Percentiles rank a stretch among this genome's conserved stretches.
phyloP scores from a whole-genome alignment of 768 basidiomycete genomes.

The Tylopilus subfusipes region DNA sequence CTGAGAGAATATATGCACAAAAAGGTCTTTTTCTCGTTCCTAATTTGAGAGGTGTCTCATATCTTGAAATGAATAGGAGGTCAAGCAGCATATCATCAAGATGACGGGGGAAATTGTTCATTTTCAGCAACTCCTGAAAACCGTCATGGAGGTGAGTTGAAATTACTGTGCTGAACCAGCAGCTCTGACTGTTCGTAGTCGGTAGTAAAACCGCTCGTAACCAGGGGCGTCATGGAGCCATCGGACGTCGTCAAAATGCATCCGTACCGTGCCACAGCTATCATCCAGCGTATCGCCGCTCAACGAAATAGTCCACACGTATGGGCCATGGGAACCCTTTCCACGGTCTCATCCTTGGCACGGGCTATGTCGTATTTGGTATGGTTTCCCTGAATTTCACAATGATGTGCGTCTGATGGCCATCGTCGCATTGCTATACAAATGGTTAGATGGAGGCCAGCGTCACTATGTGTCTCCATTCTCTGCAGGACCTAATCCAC shows the following conservation, averaged over 20 bases:
- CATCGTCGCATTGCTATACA: background rate
- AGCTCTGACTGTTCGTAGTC: slow-evolving; percentile 21
- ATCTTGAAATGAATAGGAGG: slow-evolving; percentile 46
- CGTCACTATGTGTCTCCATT: slow-evolving; percentile 70
- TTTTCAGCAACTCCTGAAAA: slow-evolving; percentile 64
- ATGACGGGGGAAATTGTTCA: slow-evolving; percentile 66
- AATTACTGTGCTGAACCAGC: background rate
- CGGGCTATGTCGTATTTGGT: slow-evolving; percentile 89
- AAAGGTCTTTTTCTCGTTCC: slow-evolving; percentile 52
- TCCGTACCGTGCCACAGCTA: slow-evolving; percentile 53
- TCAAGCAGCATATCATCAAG: slow-evolving; percentile 73
- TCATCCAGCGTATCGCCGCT: slow-evolving; percentile 37
- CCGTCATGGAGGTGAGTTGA: slow-evolving; percentile 66
- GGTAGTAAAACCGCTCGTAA: slow-evolving; percentile 35
- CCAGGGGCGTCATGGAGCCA: slow-evolving; percentile 43
- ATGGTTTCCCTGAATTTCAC: slow-evolving; percentile 21
- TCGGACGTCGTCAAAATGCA: slow-evolving; percentile 64
- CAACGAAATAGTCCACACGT: slow-evolving; percentile 33
- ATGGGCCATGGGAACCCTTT: slow-evolving; percentile 52
- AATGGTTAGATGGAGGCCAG: slow-evolving; percentile 73
- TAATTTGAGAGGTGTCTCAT: slow-evolving; percentile 1
- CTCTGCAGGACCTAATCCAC: slow-evolving; percentile 48
- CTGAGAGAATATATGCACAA: slow-evolving; percentile 81
- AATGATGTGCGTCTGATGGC: background rate
- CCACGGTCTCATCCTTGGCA: slow-evolving; percentile 58